These are phyloP conservation scores for Aphanomyces stellatus DNA, from an alignment of 352 stramenopile species.

Conservation along the genomic window DNA sequence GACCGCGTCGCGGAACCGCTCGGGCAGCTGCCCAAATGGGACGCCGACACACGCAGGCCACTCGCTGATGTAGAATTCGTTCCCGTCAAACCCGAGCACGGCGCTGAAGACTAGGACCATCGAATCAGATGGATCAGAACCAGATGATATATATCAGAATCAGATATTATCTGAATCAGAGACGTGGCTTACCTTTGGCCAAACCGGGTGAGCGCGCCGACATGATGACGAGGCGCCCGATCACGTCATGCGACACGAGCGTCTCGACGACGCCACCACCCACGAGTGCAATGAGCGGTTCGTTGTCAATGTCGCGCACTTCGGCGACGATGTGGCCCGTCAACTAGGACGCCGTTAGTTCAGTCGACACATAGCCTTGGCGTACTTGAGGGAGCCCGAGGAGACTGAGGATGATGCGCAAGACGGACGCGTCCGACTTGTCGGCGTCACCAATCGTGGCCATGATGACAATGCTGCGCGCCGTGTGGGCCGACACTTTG, in stretches of 20 bases:
- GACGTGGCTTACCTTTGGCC: slow-evolving; percentile 29
- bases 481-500: slow-evolving; percentile 69
- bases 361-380: slow-evolving; percentile 22
- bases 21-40: slow-evolving; percentile 48
- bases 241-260: slow-evolving; percentile 81
- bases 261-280: slow-evolving; percentile 73
- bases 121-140: background rate
- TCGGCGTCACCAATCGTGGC: slow-evolving; percentile 67
- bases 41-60: slow-evolving; percentile 69
- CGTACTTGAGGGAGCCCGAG: slow-evolving; percentile 56
- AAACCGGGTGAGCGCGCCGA: slow-evolving; percentile 73
- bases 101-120: slow-evolving; percentile 23
- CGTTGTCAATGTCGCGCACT: slow-evolving; percentile 83
- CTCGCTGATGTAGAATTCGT: slow-evolving; percentile 85
- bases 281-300: slow-evolving; percentile 69
- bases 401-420: slow-evolving; percentile 73
- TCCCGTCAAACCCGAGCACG: slow-evolving; percentile 76
- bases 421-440: slow-evolving; percentile 61
- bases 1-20: slow-evolving; percentile 69
- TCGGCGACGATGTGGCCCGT: slow-evolving; percentile 77
- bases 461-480: slow-evolving; percentile 77
- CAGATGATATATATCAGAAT: background rate
- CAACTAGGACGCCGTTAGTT: slow-evolving; percentile 16
- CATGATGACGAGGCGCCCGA: slow-evolving; percentile 82
- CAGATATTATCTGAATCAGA: slow-evolving; percentile 30